Percentiles rank a stretch among this genome's conserved stretches.
Evolutionary conservation across 768 basidiomycete genomes (phyloP).

Genomic region (Chalciporus pseudorubinellus): DNA sequence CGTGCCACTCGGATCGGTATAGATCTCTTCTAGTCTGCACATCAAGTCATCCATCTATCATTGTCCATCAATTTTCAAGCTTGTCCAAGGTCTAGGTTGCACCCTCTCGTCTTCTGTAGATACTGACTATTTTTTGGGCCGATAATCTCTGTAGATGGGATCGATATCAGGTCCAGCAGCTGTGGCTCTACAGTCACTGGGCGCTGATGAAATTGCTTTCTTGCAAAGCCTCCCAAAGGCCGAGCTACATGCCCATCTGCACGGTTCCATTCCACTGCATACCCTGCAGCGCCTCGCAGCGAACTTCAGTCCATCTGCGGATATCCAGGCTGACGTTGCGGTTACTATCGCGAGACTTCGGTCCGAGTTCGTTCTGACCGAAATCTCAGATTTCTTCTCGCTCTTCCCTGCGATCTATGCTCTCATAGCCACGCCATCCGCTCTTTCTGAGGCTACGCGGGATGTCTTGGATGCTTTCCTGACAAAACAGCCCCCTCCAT

Average conservation of each 20-base stretch:
- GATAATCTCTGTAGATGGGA: not conserved
- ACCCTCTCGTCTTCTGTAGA: not conserved
- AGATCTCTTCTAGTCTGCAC: too few species aligned
- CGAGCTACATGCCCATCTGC: constrained; percentile 83
- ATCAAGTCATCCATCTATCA: too few species aligned
- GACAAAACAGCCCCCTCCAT: constrained; percentile 16
- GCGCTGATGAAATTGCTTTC: constrained; percentile 51
- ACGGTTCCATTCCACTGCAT: constrained; percentile 74
- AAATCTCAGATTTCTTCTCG: constrained; percentile 68
- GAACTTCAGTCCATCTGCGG: constrained; percentile 31
- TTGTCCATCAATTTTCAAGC: too few species aligned
- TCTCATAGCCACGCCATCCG: constrained; percentile 58
- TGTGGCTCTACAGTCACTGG: constrained; percentile 53
- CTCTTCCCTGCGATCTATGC: constrained; percentile 81
- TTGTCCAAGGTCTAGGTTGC: not conserved
- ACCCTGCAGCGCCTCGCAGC: constrained; percentile 61
- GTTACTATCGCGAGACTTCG: constrained; percentile 42
- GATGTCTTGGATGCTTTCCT: constrained; percentile 71
- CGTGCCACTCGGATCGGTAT: constrained; percentile 1
- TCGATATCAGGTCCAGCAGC: constrained; percentile 35
- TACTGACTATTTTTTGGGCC: not conserved
- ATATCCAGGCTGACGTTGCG: constrained; percentile 37
- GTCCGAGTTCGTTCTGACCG: constrained; percentile 42
- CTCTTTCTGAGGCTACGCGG: constrained; percentile 54
- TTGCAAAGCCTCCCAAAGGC: constrained; percentile 70